Evolutionary conservation across 371 early-diverging fungal genomes (phyloP).

Genomic region (Catenaria anguillulae): DNA sequence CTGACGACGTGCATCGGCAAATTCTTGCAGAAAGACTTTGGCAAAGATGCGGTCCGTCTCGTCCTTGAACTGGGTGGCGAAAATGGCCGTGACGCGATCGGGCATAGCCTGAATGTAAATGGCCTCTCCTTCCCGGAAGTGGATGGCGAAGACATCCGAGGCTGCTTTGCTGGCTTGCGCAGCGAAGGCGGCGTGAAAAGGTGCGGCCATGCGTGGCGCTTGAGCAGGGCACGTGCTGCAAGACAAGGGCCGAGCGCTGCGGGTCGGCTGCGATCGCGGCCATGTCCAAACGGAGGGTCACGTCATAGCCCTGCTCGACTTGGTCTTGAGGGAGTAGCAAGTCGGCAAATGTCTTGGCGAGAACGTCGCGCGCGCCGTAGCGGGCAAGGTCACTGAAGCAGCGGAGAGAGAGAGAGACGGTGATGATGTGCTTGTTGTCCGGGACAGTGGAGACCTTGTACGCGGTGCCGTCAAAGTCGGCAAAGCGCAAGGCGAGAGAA

Average conservation of each 20-base stretch:
- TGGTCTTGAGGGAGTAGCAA: conserved; percentile 34
- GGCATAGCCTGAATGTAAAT: conserved; percentile 74
- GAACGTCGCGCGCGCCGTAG: conserved; percentile 65
- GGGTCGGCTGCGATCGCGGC: conserved; percentile 18
- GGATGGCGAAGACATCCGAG: conserved; percentile 67
- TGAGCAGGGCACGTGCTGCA: conserved; percentile 61
- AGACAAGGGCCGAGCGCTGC: neutral
- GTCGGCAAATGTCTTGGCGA: conserved; percentile 63
- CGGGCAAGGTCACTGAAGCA: conserved; percentile 60
- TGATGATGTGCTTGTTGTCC: conserved; percentile 47
- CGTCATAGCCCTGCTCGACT: conserved; percentile 64
- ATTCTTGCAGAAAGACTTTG: conserved; percentile 96
- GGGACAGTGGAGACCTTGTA: conserved; percentile 65
- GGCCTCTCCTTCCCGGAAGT: conserved; percentile 84
- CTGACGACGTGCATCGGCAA: conserved; percentile 89
- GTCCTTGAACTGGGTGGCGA: conserved; percentile 89
- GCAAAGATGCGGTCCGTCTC: conserved; percentile 90
- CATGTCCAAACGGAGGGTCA: conserved; percentile 67
- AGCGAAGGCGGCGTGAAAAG: conserved; percentile 77
- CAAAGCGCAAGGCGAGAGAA: conserved; percentile 60
- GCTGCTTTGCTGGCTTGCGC: conserved; percentile 50
- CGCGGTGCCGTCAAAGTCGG: conserved; percentile 89
- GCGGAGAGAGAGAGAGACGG: conserved; percentile 64
- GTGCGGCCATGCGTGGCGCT: conserved; percentile 84
- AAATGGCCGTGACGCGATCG: conserved; percentile 93